These are phyloP conservation scores for Canna indica DNA, from an alignment of 176 grass and related monocot species.

Conservation along the genomic window DNA sequence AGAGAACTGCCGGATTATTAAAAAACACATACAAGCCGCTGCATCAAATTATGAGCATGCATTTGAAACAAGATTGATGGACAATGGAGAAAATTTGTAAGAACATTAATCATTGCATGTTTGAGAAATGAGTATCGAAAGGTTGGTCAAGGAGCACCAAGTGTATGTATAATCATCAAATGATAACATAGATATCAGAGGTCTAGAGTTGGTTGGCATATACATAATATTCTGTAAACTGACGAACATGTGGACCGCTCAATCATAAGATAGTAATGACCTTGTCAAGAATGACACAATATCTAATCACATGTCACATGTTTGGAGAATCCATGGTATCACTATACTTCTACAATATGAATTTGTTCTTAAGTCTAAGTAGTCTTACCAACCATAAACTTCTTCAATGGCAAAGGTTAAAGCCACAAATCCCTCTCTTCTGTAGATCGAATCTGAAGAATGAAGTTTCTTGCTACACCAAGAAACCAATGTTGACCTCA, in stretches of 20 bases:
- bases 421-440: constrained; percentile 15
- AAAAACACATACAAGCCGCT: not conserved
- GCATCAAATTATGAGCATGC: not conserved
- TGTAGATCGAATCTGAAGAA: constrained; percentile 20
- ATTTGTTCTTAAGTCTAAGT: constrained; percentile 11
- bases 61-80: not conserved
- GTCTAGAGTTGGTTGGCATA: not conserved
- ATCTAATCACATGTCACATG: constrained; percentile 1
- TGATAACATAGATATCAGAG: not conserved
- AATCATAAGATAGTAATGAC: not conserved
- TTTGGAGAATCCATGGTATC: constrained; percentile 3
- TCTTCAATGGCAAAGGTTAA: constrained; percentile 20
- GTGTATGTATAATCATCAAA: not conserved
- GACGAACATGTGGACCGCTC: not conserved
- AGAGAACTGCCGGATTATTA: not conserved
- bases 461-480: constrained; percentile 19
- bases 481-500: constrained; percentile 23
- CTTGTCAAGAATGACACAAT: not conserved
- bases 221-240: not conserved
- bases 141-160: not conserved
- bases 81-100: not conserved
- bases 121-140: not conserved
- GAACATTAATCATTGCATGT: not conserved
- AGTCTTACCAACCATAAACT: constrained; percentile 27
- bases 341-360: constrained; percentile 16